Conservation (phyloP, 129 eudicot genomes). For the Erigeron canadensis region DNA sequence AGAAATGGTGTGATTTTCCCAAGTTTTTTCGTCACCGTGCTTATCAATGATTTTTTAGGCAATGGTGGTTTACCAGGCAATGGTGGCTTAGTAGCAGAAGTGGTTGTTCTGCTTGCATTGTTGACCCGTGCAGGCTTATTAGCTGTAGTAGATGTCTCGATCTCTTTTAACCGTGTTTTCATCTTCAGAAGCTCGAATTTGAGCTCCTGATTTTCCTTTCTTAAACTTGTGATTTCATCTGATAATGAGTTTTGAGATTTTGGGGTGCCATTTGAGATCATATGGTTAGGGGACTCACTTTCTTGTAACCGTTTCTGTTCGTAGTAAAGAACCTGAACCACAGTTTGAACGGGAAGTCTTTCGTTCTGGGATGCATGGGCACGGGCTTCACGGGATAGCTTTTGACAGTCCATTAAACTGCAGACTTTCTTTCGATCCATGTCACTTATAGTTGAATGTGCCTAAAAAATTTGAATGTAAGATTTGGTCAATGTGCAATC, state of each 20-base stretch:
- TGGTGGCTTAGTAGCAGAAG: slow-evolving; percentile 13
- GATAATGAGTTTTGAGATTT: slow-evolving; percentile 33
- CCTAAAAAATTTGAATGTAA: slow-evolving; percentile 41
- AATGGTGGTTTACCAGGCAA: slow-evolving; percentile 36
- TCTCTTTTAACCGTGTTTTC: slow-evolving; percentile 68
- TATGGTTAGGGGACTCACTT: slow-evolving; percentile 36
- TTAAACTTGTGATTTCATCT: slow-evolving; percentile 49
- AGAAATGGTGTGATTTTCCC: slow-evolving; percentile 52
- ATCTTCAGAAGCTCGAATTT: slow-evolving; percentile 71
- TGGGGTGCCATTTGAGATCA: slow-evolving; percentile 12
- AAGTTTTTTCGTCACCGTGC: slow-evolving; percentile 68
- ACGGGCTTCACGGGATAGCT: slow-evolving; percentile 94
- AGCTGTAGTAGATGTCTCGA: slow-evolving; percentile 36
- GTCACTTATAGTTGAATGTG: slow-evolving; percentile 81
- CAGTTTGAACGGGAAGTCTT: slow-evolving; percentile 87
- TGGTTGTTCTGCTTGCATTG: slow-evolving; percentile 34
- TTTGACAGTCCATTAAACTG: slow-evolving; percentile 97
- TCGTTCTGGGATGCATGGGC: slow-evolving; percentile 94
- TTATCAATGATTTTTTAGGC: slow-evolving; percentile 71
- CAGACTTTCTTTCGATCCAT: slow-evolving; percentile 84
- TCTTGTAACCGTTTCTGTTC: slow-evolving; percentile 84
- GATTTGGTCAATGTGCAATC: not conserved
- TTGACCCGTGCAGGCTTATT: slow-evolving; percentile 23
- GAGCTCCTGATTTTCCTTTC: slow-evolving; percentile 80
- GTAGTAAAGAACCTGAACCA: slow-evolving; percentile 91